A percentile compares a stretch with the other conserved stretches of the same genome.
phyloP scores from a whole-genome alignment of 2,329 filamentous ascomycete species.

The Trichoderma atroviride region DNA sequence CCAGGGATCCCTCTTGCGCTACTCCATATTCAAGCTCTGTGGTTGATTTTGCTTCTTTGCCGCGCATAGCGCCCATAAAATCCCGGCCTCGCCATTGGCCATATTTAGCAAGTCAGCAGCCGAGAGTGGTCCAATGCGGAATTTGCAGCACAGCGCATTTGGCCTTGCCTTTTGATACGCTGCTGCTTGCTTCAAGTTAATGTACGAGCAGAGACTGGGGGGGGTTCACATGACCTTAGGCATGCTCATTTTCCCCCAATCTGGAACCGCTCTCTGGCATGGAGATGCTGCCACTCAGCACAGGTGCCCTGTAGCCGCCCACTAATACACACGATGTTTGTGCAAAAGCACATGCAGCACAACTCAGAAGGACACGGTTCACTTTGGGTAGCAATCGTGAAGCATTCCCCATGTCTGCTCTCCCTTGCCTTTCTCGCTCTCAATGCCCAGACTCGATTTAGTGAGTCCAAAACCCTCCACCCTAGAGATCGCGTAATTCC shows the following conservation, averaged over 20 bases:
- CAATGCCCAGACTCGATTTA: background rate
- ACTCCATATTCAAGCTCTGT: background rate
- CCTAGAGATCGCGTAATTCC: background rate
- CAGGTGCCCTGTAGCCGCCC: background rate
- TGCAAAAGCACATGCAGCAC: background rate
- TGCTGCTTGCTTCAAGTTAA: background rate
- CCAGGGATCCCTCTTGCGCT: background rate
- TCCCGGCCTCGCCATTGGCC: background rate
- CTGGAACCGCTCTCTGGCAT: too few species aligned
- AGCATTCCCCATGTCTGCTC: background rate
- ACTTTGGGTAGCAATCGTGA: background rate
- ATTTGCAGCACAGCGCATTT: background rate
- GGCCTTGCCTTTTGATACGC: background rate
- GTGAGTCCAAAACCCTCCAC: background rate
- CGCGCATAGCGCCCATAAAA: slow-evolving; percentile 22
- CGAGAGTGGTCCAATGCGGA: background rate
- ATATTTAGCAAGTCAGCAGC: background rate
- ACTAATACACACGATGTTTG: background rate
- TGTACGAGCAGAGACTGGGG: background rate
- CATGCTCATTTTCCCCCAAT: background rate
- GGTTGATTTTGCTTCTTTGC: slow-evolving; percentile 3
- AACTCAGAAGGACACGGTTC: background rate
- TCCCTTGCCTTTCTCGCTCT: background rate
- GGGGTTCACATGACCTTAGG: background rate
- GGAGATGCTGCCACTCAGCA: background rate